Percentiles rank a stretch among this genome's conserved stretches.
These are phyloP conservation scores for Elaphomyces granulatus DNA, from an alignment of 495 filamentous ascomycete species.

Conservation along the genomic window DNA sequence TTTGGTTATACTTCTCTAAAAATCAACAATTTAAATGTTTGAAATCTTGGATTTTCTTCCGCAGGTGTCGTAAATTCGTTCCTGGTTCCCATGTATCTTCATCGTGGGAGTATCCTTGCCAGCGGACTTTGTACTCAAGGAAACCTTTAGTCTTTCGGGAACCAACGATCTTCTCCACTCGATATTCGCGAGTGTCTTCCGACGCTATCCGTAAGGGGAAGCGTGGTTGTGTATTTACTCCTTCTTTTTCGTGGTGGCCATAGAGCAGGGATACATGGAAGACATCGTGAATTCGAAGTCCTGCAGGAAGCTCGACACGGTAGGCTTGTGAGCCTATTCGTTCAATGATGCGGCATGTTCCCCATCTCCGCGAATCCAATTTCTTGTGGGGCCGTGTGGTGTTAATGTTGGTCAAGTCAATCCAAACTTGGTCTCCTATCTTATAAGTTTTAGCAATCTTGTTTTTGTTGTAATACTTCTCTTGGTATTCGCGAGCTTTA, in stretches of 20 bases:
- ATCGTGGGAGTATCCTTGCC: neutral
- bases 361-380: neutral
- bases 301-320: neutral
- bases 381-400: neutral
- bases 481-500: neutral
- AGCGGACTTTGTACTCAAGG: neutral
- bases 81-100: neutral
- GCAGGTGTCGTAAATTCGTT: neutral
- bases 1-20: too few relatives aligned
- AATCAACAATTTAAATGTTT: too few relatives aligned
- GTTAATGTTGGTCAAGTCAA: neutral
- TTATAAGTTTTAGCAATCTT: neutral
- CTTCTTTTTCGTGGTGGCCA: neutral
- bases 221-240: neutral
- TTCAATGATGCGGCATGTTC: neutral
- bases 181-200: neutral
- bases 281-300: neutral
- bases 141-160: neutral
- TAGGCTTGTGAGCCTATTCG: neutral
- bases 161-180: neutral
- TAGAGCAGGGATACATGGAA: neutral
- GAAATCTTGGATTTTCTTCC: too few relatives aligned
- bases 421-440: neutral
- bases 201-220: neutral
- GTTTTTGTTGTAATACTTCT: neutral